These are phyloP conservation scores for Venturia pyrina DNA, from an alignment of 2,329 filamentous ascomycete genomes.

Conservation along the genomic window DNA sequence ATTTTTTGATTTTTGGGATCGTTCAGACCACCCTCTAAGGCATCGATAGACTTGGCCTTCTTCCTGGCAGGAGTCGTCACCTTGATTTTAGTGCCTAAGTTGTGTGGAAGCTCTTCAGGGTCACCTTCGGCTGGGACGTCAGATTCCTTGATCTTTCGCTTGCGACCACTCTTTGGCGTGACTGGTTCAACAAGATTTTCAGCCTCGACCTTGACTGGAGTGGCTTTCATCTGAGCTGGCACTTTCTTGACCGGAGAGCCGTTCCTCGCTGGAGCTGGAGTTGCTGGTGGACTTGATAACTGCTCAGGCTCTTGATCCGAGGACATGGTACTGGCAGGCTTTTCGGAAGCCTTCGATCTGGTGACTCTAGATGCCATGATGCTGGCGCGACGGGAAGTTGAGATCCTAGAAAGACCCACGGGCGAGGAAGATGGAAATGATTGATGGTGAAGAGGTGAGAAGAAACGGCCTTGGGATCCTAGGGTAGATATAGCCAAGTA, in stretches of 20 bases:
- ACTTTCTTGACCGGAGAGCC: background rate
- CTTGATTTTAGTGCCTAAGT: constrained; percentile 31
- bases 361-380: background rate
- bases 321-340: background rate
- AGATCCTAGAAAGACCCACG: background rate
- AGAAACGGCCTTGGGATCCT: background rate
- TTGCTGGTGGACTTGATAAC: constrained; percentile 33
- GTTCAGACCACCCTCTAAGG: background rate
- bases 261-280: constrained; percentile 21
- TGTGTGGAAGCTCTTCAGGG: constrained; percentile 45
- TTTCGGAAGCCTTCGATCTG: background rate
- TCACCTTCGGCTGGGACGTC: constrained; percentile 27
- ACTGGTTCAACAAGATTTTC: constrained; percentile 8
- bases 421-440: background rate
- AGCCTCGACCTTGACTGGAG: constrained; percentile 5
- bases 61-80: constrained; percentile 24
- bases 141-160: constrained; percentile 26
- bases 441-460: background rate
- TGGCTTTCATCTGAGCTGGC: constrained; percentile 14
- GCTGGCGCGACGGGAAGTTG: background rate
- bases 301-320: constrained; percentile 18
- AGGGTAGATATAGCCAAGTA: background rate
- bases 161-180: constrained; percentile 23
- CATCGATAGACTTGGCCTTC: background rate
- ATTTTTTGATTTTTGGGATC: constrained; percentile 6